Percentiles rank a stretch among this genome's conserved stretches.
These are phyloP conservation scores for Misopates orontium DNA, from an alignment of 257 asterid species.

Conservation along the genomic window DNA sequence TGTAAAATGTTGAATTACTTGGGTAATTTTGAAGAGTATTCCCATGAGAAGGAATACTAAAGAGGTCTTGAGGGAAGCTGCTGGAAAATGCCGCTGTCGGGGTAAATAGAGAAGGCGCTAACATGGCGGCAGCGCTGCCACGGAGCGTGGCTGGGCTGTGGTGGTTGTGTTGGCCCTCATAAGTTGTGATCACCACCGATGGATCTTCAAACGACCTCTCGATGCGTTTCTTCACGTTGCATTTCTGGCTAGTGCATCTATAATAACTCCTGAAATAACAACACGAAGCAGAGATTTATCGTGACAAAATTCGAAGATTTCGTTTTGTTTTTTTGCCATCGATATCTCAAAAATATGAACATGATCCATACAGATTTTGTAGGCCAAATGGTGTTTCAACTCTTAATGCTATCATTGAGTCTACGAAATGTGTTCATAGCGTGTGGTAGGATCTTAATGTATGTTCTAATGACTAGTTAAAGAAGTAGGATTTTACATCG, in stretches of 20 bases:
- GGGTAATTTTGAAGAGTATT: slow-evolving; percentile 2
- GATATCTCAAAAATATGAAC: no score
- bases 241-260: slow-evolving; percentile 78
- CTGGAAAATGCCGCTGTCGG: slow-evolving; percentile 25
- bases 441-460: no score
- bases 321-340: no score
- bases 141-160: slow-evolving; percentile 70
- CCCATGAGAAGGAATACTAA: slow-evolving; percentile 23
- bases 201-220: slow-evolving; percentile 84
- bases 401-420: no score
- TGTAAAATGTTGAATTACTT: slow-evolving; percentile 24
- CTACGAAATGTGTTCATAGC: no score
- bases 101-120: slow-evolving; percentile 47
- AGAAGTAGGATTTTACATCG: no score
- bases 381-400: no score
- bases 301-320: no score
- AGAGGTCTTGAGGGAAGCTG: slow-evolving; percentile 37
- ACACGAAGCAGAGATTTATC: not conserved
- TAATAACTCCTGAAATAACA: slow-evolving; percentile 65
- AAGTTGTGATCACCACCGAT: slow-evolving; percentile 76
- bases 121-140: slow-evolving; percentile 53
- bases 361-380: no score
- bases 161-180: slow-evolving; percentile 92
- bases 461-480: no score
- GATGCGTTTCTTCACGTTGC: slow-evolving; percentile 79